phyloP scores from a whole-genome alignment of 129 eudicot genomes.

The Solidago caesia region DNA sequence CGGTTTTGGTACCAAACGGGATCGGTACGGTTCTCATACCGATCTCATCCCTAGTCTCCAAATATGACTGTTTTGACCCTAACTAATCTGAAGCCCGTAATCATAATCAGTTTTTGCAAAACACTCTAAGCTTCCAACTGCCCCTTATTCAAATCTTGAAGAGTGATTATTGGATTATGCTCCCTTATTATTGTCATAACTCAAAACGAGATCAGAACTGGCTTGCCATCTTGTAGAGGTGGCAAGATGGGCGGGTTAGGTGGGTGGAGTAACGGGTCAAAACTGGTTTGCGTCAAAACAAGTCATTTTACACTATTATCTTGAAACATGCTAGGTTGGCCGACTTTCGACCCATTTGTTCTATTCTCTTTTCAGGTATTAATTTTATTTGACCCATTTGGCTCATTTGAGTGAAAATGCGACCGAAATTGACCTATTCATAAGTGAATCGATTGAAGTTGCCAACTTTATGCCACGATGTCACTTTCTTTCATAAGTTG shows the following conservation, averaged over 20 bases:
- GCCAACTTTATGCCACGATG: not conserved
- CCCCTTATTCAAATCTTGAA: not conserved
- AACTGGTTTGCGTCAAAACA: not conserved
- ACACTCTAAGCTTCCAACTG: not conserved
- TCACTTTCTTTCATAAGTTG: constrained; percentile 8
- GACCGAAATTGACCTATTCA: not conserved
- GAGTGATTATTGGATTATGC: constrained; percentile 4
- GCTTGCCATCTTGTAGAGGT: not conserved
- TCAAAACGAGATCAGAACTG: no score
- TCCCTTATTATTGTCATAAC: constrained; percentile 3
- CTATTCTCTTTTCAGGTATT: no score
- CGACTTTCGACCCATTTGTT: not conserved
- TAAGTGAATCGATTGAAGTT: not conserved
- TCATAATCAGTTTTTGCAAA: not conserved
- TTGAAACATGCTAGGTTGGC: not conserved
- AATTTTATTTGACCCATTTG: not conserved
- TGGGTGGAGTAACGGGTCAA: constrained; percentile 15
- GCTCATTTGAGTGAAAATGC: not conserved
- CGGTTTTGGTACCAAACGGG: no score
- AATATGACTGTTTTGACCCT: not conserved
- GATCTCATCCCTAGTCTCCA: no score
- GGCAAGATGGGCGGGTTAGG: constrained; percentile 8
- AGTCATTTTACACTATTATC: not conserved
- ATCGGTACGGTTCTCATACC: no score
- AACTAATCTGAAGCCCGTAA: not conserved